These are phyloP conservation scores for Albophoma yamanashiensis DNA, from an alignment of 2,329 filamentous ascomycete species.

Conservation along the genomic window DNA sequence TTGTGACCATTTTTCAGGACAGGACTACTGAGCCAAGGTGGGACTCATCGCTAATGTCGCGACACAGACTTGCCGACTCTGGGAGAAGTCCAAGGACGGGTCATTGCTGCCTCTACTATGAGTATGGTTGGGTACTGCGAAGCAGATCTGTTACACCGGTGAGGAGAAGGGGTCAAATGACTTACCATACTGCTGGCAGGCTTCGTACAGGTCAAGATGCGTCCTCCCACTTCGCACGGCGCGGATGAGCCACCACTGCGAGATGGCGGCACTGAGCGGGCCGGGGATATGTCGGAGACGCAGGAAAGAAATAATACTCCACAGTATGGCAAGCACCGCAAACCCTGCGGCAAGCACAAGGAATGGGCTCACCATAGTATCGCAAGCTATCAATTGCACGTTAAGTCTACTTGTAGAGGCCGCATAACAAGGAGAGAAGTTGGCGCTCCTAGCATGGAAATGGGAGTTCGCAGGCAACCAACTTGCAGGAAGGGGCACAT, in stretches of 20 bases:
- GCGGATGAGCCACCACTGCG: conserved; percentile 27
- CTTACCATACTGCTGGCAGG: conserved; percentile 23
- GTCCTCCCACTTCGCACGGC: conserved; percentile 18
- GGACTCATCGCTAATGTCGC: background rate
- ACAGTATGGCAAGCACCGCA: background rate
- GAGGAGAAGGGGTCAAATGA: background rate
- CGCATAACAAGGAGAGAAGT: background rate
- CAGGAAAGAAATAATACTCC: conserved; percentile 12
- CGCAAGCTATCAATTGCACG: background rate
- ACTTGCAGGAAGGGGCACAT: no score
- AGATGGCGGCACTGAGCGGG: conserved; percentile 24
- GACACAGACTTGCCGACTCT: background rate
- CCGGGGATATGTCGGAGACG: conserved; percentile 29
- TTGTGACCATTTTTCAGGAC: background rate
- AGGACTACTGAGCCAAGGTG: background rate
- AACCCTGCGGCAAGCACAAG: background rate
- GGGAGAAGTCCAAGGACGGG: background rate
- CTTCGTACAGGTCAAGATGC: conserved; percentile 24
- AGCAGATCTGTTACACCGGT: no score
- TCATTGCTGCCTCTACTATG: background rate
- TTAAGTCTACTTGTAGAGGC: background rate
- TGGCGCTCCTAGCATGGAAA: background rate
- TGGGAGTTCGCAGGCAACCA: no score
- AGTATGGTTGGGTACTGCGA: background rate
- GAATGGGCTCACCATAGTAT: background rate